Percentiles rank a stretch among this genome's conserved stretches.
Conservation (phyloP, 345 rosid genomes). For the Jatropha curcas region DNA sequence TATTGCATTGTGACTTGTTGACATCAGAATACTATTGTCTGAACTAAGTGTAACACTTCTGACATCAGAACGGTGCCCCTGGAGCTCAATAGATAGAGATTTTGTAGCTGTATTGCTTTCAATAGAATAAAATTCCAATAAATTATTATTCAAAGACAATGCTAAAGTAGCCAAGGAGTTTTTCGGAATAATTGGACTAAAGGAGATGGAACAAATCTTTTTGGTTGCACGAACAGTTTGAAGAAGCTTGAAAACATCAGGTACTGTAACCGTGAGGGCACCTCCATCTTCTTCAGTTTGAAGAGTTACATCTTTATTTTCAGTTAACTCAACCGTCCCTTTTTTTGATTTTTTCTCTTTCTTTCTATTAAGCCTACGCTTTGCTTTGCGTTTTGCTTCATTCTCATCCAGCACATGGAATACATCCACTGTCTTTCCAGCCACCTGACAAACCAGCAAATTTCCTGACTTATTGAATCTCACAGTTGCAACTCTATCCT, state of each 20-base stretch:
- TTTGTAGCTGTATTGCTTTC: conserved; percentile 50
- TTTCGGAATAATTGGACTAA: conserved; percentile 64
- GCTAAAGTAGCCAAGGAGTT: conserved; percentile 69
- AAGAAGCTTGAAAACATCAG: conserved; percentile 79
- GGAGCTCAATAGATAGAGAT: conserved; percentile 72
- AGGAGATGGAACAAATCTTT: conserved; percentile 81
- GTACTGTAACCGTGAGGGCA: conserved; percentile 39
- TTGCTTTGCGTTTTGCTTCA: conserved; percentile 86
- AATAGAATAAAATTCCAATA: conserved; percentile 75
- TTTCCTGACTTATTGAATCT: conserved; percentile 71
- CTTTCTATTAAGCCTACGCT: conserved; percentile 84
- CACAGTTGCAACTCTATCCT: conserved; percentile 81
- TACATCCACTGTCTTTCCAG: conserved; percentile 80
- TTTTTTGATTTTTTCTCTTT: conserved; percentile 80
- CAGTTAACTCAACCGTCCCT: conserved; percentile 37
- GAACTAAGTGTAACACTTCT: conserved; percentile 89
- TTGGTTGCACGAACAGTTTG: conserved; percentile 76
- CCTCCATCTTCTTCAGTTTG: conserved; percentile 38
- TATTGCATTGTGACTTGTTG: conserved; percentile 90
- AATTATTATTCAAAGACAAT: conserved; percentile 82
- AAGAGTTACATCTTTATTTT: conserved; percentile 39
- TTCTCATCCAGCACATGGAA: conserved; percentile 67
- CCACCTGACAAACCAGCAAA: conserved; percentile 89
- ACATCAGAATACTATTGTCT: conserved; percentile 84
- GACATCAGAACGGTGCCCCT: conserved; percentile 92